Evolutionary conservation across 73 alveolate species (phyloP), one percentile per base, ranked within the genome.

Genomic region (Paramecium bursaria): DNA sequence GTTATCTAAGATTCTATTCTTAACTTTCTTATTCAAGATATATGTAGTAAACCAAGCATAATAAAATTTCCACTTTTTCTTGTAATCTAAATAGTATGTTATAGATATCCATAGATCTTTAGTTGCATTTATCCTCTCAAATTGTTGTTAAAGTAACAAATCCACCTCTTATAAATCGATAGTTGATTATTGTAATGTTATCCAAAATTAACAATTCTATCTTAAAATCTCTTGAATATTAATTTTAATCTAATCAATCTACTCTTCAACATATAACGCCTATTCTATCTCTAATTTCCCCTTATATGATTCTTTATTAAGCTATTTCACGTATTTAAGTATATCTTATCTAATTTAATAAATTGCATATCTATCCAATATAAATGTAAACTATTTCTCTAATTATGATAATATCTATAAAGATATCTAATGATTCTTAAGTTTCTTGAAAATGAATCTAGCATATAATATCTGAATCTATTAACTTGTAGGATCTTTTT

Each of bases 31-130:
- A 49, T 79, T 79, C 26, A 79, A 39, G n/a, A 79, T 79, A 73
- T 79, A 79, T 17, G 54, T 29, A 21, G 75, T 53, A 46, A 53
- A 79, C 89, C 89, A 79, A 2, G 85, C 75, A 54, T 79, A 79
- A 33, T 79, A 79, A 31, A 79, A 79, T 79, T 73, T 79, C 89
- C 89, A 79, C 23, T 79, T 79, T 73, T 79, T 79, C 26, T 73
- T 79, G 31, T 54, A 53, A 5, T 79, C 89, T 13, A 79, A 46
- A 29, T 79, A 79, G 10, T 54, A 49, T 29, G 54, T 79, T 17
- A 49, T 53, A 15, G 39, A 17, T 2, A 53, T 79, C 89, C 89
- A 79, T 9, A 79, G n/a, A 19, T 55, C 22, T 73, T 79, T 79
- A 2, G 76, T 42, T 6, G 7, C 44, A 30, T 79, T 48, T 47